Base-by-base conservation (phyloP, 495 filamentous ascomycete species). In the Daldinia childiae region DNA sequence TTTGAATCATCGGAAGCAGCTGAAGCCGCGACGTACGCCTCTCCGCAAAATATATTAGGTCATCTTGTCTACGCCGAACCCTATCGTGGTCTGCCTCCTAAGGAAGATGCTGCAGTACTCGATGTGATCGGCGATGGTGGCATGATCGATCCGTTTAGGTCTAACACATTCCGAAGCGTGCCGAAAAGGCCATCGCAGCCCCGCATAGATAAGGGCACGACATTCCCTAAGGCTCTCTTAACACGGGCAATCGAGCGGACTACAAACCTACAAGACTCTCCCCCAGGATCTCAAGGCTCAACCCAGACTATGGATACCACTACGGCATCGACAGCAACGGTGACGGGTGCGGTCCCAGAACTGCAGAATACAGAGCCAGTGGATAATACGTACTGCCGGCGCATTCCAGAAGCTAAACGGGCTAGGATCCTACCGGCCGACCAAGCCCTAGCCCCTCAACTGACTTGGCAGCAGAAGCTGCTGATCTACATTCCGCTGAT, bases 1-100 rank as follows among this genome's bases (percentile, higher is more conserved):
- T 97, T 95, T 71, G 92, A 96, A 79, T 93, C 91, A 6, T 84
- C 88, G 34, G 87, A 90, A 64, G 90, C 93, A 4, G 94, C 93
- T 19, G 91, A 94, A 55, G 84, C 88, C 38, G 94, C 93, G 24
- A 82, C 89, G 59, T 91, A 89, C 69, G 85, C 86, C 68, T 93
- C 91, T 36, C 94, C 94, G 0, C 91, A 93, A 77, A 85, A 85
- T 60, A 89, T 97, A 39, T 85, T 92, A 54, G 93, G 92, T 3
- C 87, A 93, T 74, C 78, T 90, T 39, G 90, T 97, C 30, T 91
- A 87, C 75, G 93, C 91, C 55, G 92, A 97, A 80, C 83, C 85
- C 12, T 97, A 93, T 69, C 82, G 87, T 66, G 91, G 90, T 59
- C 83, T 88, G 15, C 90, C 91, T 2, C 93, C 93, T 1, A 80